Percentiles rank a stretch among this genome's conserved stretches.
phyloP scores from a whole-genome alignment of 805 yeast genomes.

The Wickerhamiella spandovensis region DNA sequence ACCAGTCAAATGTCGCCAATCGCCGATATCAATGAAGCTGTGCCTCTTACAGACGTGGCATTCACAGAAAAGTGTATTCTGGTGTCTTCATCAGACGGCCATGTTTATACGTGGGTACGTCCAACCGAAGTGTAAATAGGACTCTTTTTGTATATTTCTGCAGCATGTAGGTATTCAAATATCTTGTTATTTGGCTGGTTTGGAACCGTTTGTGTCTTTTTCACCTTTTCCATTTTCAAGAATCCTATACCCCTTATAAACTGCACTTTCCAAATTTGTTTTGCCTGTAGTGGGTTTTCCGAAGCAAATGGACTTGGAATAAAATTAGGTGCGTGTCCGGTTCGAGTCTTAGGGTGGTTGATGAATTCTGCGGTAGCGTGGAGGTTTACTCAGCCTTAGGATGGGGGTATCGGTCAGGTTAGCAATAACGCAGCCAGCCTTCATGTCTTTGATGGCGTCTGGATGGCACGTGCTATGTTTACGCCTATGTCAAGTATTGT shows the following conservation, averaged over 20 bases:
- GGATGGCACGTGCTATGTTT: slow-evolving; percentile 20
- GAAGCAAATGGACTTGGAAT: slow-evolving; percentile 7
- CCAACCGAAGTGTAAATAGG: neutral
- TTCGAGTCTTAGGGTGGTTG: slow-evolving; percentile 22
- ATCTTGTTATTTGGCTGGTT: no score
- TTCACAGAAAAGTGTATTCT: slow-evolving; percentile 16
- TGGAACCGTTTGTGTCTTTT: no score
- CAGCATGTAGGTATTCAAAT: no score
- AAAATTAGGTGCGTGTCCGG: slow-evolving; percentile 21
- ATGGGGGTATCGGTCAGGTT: slow-evolving; percentile 22
- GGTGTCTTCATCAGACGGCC: slow-evolving; percentile 23
- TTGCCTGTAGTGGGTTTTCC: slow-evolving; percentile 6
- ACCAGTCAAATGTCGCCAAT: slow-evolving; percentile 17
- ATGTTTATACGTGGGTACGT: slow-evolving; percentile 23
- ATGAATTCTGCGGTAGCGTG: slow-evolving; percentile 16
- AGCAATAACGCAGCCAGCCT: slow-evolving; percentile 23
- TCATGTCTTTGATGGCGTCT: slow-evolving; percentile 21
- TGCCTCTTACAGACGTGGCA: slow-evolving; percentile 19
- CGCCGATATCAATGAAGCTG: slow-evolving; percentile 17
- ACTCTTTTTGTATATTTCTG: neutral
- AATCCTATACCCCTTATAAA: neutral
- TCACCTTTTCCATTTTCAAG: no score
- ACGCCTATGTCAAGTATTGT: slow-evolving; percentile 3
- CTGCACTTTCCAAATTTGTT: neutral
- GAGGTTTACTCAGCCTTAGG: slow-evolving; percentile 15